Conservation (phyloP, 2,329 filamentous ascomycete species). For the Cercospora zeina region DNA sequence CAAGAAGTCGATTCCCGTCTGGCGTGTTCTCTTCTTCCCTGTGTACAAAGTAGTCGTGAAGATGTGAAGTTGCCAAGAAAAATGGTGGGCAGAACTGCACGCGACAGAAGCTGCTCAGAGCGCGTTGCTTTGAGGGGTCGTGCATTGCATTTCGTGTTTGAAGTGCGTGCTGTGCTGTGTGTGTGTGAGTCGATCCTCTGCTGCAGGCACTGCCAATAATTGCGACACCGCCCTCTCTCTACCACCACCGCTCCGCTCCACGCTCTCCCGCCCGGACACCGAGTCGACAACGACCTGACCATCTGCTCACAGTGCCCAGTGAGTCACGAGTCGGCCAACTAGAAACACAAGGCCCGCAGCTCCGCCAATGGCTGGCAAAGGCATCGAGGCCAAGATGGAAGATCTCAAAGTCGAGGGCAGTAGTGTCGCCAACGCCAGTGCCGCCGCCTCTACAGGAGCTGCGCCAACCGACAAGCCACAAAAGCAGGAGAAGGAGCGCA, state of each 20-base stretch:
- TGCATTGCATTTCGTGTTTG: conserved; percentile 2
- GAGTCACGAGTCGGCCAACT: conserved; percentile 6
- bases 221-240: background rate
- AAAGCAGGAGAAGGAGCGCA: conserved; percentile 41
- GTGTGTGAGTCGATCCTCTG: conserved; percentile 7
- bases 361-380: conserved; percentile 28
- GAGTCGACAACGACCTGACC: conserved; percentile 1
- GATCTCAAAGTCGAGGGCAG: conserved; percentile 33
- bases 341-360: background rate
- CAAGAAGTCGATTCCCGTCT: background rate
- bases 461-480: conserved; percentile 36
- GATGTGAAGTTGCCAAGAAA: background rate
- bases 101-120: conserved; percentile 7
- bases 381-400: conserved; percentile 35
- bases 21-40: no score
- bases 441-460: conserved; percentile 21
- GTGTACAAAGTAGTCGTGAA: background rate
- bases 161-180: no score
- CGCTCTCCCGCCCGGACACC: background rate
- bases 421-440: conserved; percentile 13
- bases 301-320: background rate
- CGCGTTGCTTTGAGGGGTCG: background rate
- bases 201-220: background rate
- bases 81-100: background rate
- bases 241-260: background rate